A percentile compares a stretch with the other conserved stretches of the same genome.
Evolutionary conservation across 108 stramenopile genomes (phyloP).

Genomic region (Nitzschia palea): DNA sequence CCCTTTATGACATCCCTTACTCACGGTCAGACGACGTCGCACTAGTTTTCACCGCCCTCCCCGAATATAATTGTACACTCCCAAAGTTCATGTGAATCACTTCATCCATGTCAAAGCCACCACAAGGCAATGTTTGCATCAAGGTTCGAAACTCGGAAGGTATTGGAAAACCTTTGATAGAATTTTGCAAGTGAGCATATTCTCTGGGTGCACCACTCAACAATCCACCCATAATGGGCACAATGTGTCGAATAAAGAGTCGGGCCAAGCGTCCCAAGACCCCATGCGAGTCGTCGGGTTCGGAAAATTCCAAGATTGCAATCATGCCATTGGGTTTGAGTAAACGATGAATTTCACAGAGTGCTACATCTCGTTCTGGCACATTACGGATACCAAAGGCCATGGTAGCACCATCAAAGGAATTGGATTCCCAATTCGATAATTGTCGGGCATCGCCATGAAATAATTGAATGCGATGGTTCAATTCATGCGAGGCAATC

Average conservation of each 20-base stretch:
- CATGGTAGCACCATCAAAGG: conserved; percentile 91
- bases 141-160: conserved; percentile 60
- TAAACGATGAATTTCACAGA: conserved; percentile 79
- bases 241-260: conserved; percentile 70
- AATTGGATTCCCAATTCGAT: neutral
- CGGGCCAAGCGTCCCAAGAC: conserved; percentile 60
- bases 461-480: conserved; percentile 42
- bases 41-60: conserved; percentile 3
- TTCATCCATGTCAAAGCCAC: conserved; percentile 54
- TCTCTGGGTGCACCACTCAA: conserved; percentile 71
- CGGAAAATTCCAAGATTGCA: conserved; percentile 81
- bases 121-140: conserved; percentile 57
- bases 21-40: neutral
- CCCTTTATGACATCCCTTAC: no score
- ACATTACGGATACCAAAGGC: conserved; percentile 94
- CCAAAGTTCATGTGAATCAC: conserved; percentile 76
- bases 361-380: conserved; percentile 60
- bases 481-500: conserved; percentile 42
- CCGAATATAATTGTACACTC: conserved; percentile 72
- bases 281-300: conserved; percentile 57
- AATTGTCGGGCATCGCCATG: conserved; percentile 76
- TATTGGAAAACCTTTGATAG: conserved; percentile 79
- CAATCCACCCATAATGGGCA: conserved; percentile 74
- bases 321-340: conserved; percentile 53
- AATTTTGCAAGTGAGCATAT: conserved; percentile 84